A percentile compares a stretch with the other conserved stretches of the same genome.
These are phyloP conservation scores for Mycena latifolia DNA, from an alignment of 768 basidiomycete species.

Conservation along the genomic window DNA sequence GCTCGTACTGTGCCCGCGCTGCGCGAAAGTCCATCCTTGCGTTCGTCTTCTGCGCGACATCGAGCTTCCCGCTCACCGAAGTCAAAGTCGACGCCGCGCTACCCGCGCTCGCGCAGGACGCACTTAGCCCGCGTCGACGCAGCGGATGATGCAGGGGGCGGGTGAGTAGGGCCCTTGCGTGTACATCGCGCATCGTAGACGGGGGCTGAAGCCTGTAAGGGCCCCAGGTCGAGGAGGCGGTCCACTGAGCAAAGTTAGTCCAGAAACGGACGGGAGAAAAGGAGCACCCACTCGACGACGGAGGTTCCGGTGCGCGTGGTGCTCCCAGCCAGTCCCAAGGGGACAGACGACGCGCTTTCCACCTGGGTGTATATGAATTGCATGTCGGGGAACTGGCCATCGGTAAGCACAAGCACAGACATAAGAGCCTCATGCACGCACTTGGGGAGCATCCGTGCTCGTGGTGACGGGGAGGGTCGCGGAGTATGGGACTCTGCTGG, in stretches of 20 bases:
- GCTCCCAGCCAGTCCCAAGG: too few species aligned
- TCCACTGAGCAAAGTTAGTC: not conserved
- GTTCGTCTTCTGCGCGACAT: constrained; percentile 73
- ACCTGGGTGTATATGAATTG: constrained; percentile 95
- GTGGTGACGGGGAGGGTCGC: too few species aligned
- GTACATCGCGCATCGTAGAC: constrained; percentile 97
- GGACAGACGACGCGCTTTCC: constrained; percentile 92
- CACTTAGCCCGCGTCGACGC: constrained; percentile 68
- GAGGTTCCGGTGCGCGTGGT: constrained; percentile 77
- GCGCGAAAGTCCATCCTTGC: constrained; percentile 81
- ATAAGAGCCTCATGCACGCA: constrained; percentile 69
- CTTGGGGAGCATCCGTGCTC: constrained; percentile 81
- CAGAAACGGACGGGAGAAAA: too few species aligned
- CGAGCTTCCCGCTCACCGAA: constrained; percentile 65
- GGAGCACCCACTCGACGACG: constrained; percentile 39
- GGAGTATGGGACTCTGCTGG: too few species aligned
- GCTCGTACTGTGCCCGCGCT: constrained; percentile 86
- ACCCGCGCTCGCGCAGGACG: not conserved
- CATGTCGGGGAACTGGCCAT: constrained; percentile 86
- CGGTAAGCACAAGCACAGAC: constrained; percentile 5
- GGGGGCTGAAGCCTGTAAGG: constrained; percentile 47
- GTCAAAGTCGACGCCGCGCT: not conserved
- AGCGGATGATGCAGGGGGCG: constrained; percentile 87
- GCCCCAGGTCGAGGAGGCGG: not conserved
- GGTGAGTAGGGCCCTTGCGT: constrained; percentile 88